These are phyloP conservation scores for Lachnellula hyalina DNA, from an alignment of 2,329 filamentous ascomycete genomes.

Conservation along the genomic window DNA sequence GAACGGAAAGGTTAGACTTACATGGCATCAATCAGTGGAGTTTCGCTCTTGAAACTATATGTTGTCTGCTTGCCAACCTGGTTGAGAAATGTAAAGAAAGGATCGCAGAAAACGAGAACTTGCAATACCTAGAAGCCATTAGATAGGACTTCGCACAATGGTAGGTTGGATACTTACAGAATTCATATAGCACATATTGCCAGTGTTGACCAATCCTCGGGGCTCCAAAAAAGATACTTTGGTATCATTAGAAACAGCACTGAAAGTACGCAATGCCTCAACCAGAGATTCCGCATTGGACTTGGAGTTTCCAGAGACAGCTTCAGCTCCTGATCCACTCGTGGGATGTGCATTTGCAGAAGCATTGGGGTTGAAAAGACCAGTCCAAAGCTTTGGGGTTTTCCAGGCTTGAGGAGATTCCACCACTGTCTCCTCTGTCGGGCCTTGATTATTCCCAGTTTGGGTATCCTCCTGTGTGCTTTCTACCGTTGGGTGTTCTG, in stretches of 20 bases:
- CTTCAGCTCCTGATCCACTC: constrained; percentile 27
- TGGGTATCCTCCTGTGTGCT: constrained; percentile 2
- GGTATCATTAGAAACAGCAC: constrained; percentile 48
- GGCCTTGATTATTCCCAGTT: constrained; percentile 8
- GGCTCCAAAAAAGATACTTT: constrained; percentile 84
- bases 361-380: constrained; percentile 54
- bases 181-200: constrained; percentile 99
- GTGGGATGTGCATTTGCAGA: constrained; percentile 29
- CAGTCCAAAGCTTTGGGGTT: constrained; percentile 63
- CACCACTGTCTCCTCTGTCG: constrained; percentile 31
- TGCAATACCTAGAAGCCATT: constrained; percentile 69
- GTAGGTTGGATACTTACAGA: constrained; percentile 59
- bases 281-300: constrained; percentile 59
- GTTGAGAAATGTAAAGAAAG: constrained; percentile 92
- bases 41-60: constrained; percentile 92
- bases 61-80: constrained; percentile 76
- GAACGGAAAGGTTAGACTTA: constrained; percentile 40
- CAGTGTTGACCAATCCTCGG: constrained; percentile 89
- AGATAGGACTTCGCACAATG: constrained; percentile 24
- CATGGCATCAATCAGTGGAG: constrained; percentile 90
- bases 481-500: constrained; percentile 10
- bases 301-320: constrained; percentile 37
- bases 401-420: constrained; percentile 35
- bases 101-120: constrained; percentile 87
- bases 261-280: constrained; percentile 72